A percentile compares a stretch with the other conserved stretches of the same genome.
Evolutionary conservation across 768 basidiomycete species (phyloP).

Genomic region (Rhodosporidiobolus odoratus): DNA sequence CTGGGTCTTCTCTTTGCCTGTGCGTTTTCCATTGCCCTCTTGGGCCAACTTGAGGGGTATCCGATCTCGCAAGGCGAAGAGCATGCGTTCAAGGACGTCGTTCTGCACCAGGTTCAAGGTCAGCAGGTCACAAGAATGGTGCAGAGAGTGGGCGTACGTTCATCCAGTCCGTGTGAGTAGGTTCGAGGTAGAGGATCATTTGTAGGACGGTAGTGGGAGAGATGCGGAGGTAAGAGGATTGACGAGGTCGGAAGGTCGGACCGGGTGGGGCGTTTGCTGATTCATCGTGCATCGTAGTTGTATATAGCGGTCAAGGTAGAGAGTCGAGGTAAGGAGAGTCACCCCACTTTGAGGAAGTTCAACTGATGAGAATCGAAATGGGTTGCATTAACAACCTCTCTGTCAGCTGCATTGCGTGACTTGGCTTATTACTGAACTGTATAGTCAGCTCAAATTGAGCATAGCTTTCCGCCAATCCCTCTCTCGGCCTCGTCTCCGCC

Average conservation of each 20-base stretch:
- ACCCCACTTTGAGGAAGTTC: too few species aligned
- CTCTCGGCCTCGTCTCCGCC: not conserved
- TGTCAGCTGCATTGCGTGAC: too few species aligned
- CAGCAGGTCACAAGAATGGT: not conserved
- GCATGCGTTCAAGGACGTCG: conserved; percentile 37
- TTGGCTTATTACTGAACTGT: too few species aligned
- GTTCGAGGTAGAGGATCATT: conserved; percentile 40
- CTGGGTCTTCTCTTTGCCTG: conserved; percentile 30
- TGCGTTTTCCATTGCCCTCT: not conserved
- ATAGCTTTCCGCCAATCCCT: not conserved
- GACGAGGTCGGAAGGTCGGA: conserved; percentile 22
- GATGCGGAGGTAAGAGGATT: conserved; percentile 41
- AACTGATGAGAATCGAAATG: too few species aligned
- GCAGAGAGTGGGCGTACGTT: conserved; percentile 15
- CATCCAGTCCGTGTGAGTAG: conserved; percentile 32
- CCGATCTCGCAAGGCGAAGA: conserved; percentile 37
- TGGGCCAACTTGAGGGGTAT: conserved; percentile 36
- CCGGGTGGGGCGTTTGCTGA: not conserved
- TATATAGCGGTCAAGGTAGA: too few species aligned
- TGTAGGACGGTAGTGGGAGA: conserved; percentile 33
- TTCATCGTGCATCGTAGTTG: not conserved
- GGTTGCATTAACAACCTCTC: too few species aligned
- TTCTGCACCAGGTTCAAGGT: not conserved
- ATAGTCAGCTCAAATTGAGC: too few species aligned
- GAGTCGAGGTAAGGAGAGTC: too few species aligned